Evolutionary conservation across 768 basidiomycete species (phyloP), one percentile per base, ranked within the genome.

Genomic region (Boletus eberwhitei): DNA sequence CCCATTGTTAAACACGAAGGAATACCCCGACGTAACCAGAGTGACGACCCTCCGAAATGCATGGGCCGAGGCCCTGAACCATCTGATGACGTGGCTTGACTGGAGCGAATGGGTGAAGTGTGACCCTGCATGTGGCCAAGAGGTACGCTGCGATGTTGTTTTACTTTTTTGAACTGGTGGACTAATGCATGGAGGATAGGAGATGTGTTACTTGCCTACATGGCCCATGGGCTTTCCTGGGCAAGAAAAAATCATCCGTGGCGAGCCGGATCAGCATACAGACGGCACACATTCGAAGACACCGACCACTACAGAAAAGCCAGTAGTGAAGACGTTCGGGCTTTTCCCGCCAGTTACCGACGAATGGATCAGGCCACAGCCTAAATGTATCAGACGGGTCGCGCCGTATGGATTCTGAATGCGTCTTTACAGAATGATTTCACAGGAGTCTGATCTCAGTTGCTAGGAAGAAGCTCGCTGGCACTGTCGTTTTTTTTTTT

Each of bases 31-130:
- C 16, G 6, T 51, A 3, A 35, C 32, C 2, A 34, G 48, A 29
- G 34, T 59, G 16, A 48, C 17, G 2, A 34, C 19, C 6, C 44
- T 73, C 24, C 36, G 66, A 3, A 32, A 14, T 7, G 35, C 53
- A 2, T 82, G 80, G 80, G 58, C 49, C 14, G 31, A 36, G 17
- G 68, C 71, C 4, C 39, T 77, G 13, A 55, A 68, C 8, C 54
- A 45, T 12, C 55, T 82, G 21, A 78, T 81, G 73, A 41, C 38
- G 0, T 82, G 81, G 81, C 61, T 83, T 1, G 80, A 77, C 50
- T 82, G 81, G 80, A 73, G 70, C 50, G 62, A 70, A 14, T 83
- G 81, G 81, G 63, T 75, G 6, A 77, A 66, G 31, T 82, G 81
- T 53, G 59, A 63, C 0, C 80, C 80, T 19, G 73, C 64, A 0